Evolutionary conservation across 2,329 filamentous ascomycete genomes (phyloP), one percentile per base, ranked within the genome.

Genomic region (Elsinoe fawcettii): DNA sequence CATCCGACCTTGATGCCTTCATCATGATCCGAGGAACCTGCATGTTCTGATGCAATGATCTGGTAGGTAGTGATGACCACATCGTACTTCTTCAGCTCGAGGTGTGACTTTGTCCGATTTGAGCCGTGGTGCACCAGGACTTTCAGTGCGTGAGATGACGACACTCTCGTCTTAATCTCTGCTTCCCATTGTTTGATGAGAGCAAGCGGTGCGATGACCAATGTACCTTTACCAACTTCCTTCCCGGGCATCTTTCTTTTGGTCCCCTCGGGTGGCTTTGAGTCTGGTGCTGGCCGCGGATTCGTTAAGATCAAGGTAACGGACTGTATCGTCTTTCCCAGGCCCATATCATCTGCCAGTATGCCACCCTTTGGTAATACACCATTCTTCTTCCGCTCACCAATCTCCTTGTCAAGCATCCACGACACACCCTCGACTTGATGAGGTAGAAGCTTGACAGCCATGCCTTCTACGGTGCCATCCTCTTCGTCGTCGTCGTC

Each of bases 1-100:
- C 91, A 92, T 9, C 91, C 92, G 54, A 85, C 82, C 66, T 91
- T 87, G 37, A 84, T 71, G 8, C 81, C 80, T 55, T 83, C 77
- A 0, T 61, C 54, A 6, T 78, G 77, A 2, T 75, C 77, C 39
- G 81, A 84, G 9, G 84, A 85, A 59, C 83, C 80, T 8, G 83
- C 86, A 68, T 93, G 86, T 67, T 99, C 93, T 0, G 93, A 96
- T 5, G 95, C 90, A 1, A 99, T 77, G 54, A 95, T 95, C 65
- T 96, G 90, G 67, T 96, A 99, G 0, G 93, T 99, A 1, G 95
- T 99, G 64, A 99, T 89, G 32, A 99, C 92, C 20, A 99, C 89
- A 69, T 99, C 92, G 69, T 93, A 96, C 61, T 83, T 80, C 61
- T 87, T 86, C 39, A 99, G 76, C 49, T 92, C 86, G 47, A 84